These are phyloP conservation scores for Boletus rufocinnamomeus DNA, from an alignment of 768 basidiomycete species.

Conservation along the genomic window DNA sequence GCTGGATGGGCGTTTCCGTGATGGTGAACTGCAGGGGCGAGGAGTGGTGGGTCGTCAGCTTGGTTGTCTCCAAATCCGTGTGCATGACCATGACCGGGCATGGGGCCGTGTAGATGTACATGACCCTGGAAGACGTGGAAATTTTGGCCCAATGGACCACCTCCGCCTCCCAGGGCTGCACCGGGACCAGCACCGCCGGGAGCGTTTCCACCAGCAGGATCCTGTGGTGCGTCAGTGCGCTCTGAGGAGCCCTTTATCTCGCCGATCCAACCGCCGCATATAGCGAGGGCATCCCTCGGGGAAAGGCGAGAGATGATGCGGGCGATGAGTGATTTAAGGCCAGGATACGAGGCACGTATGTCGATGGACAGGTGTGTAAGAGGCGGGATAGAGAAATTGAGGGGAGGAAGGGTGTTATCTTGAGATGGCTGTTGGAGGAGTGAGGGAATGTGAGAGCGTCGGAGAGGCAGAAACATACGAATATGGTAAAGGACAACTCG, in stretches of 20 bases:
- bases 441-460: background rate
- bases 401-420: constrained; percentile 8
- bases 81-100: background rate
- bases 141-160: constrained; percentile 4
- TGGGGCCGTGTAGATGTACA: constrained; percentile 6
- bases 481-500: constrained; percentile 60
- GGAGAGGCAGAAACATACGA: constrained; percentile 41
- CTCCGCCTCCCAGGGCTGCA: background rate
- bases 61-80: constrained; percentile 2
- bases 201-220: background rate
- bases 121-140: constrained; percentile 7
- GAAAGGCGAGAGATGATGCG: constrained; percentile 27
- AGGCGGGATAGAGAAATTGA: constrained; percentile 34
- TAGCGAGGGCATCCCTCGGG: constrained; percentile 33
- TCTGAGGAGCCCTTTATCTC: constrained; percentile 33
- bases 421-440: constrained; percentile 15
- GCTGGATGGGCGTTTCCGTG: constrained; percentile 6
- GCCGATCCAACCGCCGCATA: constrained; percentile 36
- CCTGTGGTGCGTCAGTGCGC: constrained; percentile 3
- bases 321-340: constrained; percentile 19
- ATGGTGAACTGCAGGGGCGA: constrained; percentile 5
- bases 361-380: constrained; percentile 59
- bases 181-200: background rate
- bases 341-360: constrained; percentile 37
- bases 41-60: constrained; percentile 19